Conservation (phyloP, 805 yeast genomes). For the Ogataea pignaliae region DNA sequence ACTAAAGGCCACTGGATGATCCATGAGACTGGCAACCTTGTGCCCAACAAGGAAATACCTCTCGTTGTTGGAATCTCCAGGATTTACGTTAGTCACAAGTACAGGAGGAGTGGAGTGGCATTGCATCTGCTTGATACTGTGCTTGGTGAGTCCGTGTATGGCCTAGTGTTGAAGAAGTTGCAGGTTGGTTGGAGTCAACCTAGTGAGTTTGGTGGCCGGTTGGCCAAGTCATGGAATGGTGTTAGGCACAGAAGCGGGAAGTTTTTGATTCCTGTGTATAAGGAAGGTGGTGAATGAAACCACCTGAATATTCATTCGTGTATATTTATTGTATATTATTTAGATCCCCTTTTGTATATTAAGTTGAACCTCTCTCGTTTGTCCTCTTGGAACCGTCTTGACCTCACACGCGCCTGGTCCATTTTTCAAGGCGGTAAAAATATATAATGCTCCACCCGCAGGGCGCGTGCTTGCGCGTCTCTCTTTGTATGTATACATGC, state of each 20-base stretch:
- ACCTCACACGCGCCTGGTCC: no score
- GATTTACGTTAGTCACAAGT: conserved; percentile 40
- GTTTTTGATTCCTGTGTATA: conserved; percentile 45
- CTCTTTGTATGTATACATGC: no score
- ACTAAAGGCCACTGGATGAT: conserved; percentile 57
- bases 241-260: conserved; percentile 51
- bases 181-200: conserved; percentile 73
- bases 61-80: conserved; percentile 45
- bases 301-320: not conserved
- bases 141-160: conserved; percentile 43
- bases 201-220: conserved; percentile 55
- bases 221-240: conserved; percentile 55
- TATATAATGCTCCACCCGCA: no score
- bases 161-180: conserved; percentile 35
- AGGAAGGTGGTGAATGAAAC: conserved; percentile 13
- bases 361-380: no score
- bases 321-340: conserved; percentile 2
- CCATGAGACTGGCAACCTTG: conserved; percentile 42
- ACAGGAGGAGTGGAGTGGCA: conserved; percentile 50
- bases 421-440: no score
- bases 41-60: conserved; percentile 40
- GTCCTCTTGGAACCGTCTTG: no score
- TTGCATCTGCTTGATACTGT: conserved; percentile 40
- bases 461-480: no score
- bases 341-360: not conserved